Evolutionary conservation across 495 filamentous ascomycete genomes (phyloP).

Genomic region (Oidiodendron maius): DNA sequence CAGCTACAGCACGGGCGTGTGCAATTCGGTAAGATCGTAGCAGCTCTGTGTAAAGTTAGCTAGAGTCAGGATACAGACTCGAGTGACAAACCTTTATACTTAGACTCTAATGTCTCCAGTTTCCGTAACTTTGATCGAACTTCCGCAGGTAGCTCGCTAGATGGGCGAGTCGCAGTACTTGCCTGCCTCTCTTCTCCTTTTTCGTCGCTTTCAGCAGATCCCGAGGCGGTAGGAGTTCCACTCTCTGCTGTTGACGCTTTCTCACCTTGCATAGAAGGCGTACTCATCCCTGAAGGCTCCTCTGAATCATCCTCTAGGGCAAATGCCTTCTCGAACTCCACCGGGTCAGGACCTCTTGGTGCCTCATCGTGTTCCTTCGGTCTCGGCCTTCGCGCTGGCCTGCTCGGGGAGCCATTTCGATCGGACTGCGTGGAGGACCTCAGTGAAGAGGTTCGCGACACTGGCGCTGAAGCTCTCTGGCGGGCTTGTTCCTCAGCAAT

Average conservation of each 20-base stretch:
- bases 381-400: conserved; percentile 11
- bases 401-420: conserved; percentile 8
- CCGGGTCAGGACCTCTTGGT: conserved; percentile 57
- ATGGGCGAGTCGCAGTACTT: neutral
- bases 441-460: conserved; percentile 14
- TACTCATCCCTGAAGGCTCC: conserved; percentile 44
- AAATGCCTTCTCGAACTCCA: conserved; percentile 78
- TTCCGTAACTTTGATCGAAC: conserved; percentile 65
- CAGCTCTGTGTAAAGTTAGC: conserved; percentile 52
- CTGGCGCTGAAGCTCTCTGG: conserved; percentile 45
- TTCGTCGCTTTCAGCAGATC: conserved; percentile 20
- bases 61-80: neutral
- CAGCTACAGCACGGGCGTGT: conserved; percentile 73
- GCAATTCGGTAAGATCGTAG: conserved; percentile 86
- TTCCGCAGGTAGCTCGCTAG: conserved; percentile 62
- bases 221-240: conserved; percentile 25
- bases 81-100: conserved; percentile 63
- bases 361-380: conserved; percentile 19
- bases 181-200: conserved; percentile 13
- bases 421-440: conserved; percentile 14
- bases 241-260: conserved; percentile 23
- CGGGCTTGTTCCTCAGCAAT: conserved; percentile 89
- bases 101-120: conserved; percentile 79
- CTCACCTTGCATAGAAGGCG: conserved; percentile 37
- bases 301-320: conserved; percentile 72